phyloP scores from a whole-genome alignment of 1,284 basidiomycete genomes.

The Apiotrichum mycotoxinovorans region DNA sequence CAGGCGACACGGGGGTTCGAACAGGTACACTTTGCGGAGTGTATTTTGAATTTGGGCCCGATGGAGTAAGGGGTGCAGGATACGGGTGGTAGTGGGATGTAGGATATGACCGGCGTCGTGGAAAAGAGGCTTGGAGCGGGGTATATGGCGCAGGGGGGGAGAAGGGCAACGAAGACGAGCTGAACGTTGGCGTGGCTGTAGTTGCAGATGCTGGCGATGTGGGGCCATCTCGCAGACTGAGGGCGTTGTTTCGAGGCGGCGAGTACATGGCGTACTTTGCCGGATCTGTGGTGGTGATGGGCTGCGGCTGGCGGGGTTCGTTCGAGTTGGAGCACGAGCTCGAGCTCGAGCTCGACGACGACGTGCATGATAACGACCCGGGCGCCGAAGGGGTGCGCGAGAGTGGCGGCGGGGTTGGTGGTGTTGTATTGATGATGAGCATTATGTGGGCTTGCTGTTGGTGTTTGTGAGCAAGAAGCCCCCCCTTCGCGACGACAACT shows the following conservation, averaged over 20 bases:
- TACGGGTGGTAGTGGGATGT: not conserved
- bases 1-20: too few relatives aligned
- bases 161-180: not conserved
- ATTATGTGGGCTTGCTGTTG: too few relatives aligned
- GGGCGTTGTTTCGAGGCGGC: not conserved
- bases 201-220: not conserved
- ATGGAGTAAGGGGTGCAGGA: too few relatives aligned
- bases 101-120: not conserved
- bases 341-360: too few relatives aligned
- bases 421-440: too few relatives aligned
- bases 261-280: not conserved
- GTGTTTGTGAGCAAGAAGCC: too few relatives aligned
- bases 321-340: not conserved
- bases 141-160: not conserved
- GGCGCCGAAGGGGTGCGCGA: too few relatives aligned
- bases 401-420: too few relatives aligned
- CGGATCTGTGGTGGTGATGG: not conserved
- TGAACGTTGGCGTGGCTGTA: not conserved
- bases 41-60: not conserved
- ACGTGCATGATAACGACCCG: too few relatives aligned
- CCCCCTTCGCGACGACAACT: too few relatives aligned
- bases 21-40: too few relatives aligned
- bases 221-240: not conserved
- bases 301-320: not conserved
- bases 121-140: too few relatives aligned